Conservation (phyloP, 768 basidiomycete genomes). For the Kwoniella sp. region DNA sequence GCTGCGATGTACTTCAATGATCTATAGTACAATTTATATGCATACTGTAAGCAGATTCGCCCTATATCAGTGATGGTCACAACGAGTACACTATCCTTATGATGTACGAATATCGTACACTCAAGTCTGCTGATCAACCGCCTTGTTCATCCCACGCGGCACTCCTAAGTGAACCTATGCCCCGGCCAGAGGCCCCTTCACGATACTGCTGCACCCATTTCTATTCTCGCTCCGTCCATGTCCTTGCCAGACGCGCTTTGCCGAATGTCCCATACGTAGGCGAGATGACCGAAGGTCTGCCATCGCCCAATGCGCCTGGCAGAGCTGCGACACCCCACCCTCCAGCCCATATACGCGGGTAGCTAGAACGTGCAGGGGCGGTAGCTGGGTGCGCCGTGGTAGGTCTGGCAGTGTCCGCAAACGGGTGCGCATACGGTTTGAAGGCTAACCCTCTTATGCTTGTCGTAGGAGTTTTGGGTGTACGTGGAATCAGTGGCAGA, state of each 20-base stretch:
- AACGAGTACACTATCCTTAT: no score
- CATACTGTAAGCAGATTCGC: no score
- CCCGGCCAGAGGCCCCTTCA: no score
- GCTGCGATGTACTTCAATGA: no score
- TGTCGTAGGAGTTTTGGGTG: constrained; percentile 4
- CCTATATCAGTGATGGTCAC: no score
- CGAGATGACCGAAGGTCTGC: neutral
- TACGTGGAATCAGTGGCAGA: neutral
- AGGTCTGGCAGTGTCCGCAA: neutral
- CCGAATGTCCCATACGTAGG: neutral
- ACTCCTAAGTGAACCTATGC: no score
- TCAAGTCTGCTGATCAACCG: no score
- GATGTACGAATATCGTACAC: no score
- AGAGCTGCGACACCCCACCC: neutral
- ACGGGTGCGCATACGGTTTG: constrained; percentile 19
- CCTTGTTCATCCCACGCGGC: no score
- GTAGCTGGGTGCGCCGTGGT: neutral
- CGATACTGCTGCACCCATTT: no score
- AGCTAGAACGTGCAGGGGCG: neutral
- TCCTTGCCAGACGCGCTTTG: neutral
- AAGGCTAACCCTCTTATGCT: constrained; percentile 5
- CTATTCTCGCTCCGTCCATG: neutral
- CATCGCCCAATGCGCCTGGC: neutral
- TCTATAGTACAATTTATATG: no score
- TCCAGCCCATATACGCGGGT: neutral